phyloP scores from a whole-genome alignment of 83 land plant genomes.

The Picea abies region DNA sequence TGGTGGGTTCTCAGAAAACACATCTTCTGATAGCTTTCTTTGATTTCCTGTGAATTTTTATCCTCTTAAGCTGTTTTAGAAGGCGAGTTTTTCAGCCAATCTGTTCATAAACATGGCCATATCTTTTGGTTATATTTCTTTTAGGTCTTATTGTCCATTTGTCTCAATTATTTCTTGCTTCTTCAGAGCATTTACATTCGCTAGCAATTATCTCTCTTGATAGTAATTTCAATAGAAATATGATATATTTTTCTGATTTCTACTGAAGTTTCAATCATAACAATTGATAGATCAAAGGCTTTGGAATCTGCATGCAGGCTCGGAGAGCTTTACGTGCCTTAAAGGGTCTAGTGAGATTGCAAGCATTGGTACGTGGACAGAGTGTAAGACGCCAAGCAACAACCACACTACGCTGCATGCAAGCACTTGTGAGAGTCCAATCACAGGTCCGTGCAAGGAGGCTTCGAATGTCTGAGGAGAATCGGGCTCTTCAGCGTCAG shows the following conservation, averaged over 20 bases:
- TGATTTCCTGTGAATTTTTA: not conserved
- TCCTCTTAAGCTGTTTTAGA: not conserved
- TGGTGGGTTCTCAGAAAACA: conserved; percentile 47
- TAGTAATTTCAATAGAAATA: not conserved
- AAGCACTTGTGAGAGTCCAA: conserved; percentile 67
- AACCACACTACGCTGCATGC: conserved; percentile 58
- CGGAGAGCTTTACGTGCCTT: conserved; percentile 67
- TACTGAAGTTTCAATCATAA: not conserved
- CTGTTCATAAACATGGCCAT: not conserved
- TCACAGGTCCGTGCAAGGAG: conserved; percentile 66
- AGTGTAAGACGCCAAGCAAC: conserved; percentile 58
- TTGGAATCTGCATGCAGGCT: conserved; percentile 42
- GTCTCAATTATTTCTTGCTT: not conserved
- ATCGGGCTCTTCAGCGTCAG: conserved; percentile 63
- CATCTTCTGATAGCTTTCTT: not conserved
- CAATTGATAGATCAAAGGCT: not conserved
- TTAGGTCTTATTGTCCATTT: not conserved
- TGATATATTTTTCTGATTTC: not conserved
- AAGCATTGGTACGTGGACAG: conserved; percentile 51
- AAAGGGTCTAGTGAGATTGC: conserved; percentile 73
- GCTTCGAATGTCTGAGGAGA: conserved; percentile 63
- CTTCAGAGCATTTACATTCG: not conserved
- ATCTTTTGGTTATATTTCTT: not conserved
- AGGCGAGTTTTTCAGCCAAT: not conserved
- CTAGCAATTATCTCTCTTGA: not conserved